Conservation (phyloP, 129 eudicot species). For the Sambucus nigra region DNA sequence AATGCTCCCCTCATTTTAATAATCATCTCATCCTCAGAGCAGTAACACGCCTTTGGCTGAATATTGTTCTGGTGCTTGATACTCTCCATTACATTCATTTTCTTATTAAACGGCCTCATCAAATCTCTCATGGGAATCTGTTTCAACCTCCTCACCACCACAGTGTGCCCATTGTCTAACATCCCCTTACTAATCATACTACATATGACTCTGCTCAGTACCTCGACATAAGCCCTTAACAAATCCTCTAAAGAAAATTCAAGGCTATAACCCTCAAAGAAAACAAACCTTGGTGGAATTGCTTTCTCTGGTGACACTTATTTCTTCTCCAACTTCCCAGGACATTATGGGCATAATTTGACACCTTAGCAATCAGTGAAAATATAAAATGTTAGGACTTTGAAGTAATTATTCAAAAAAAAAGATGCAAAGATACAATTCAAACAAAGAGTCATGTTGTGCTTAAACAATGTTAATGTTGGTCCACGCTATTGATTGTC, state of each 20-base stretch:
- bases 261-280: slow-evolving; percentile 16
- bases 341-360: too few species aligned
- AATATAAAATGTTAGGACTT: too few species aligned
- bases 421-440: too few species aligned
- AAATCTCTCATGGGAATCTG: slow-evolving; percentile 19
- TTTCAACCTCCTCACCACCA: too few species aligned
- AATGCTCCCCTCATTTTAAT: slow-evolving; percentile 11
- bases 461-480: too few species aligned
- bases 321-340: slow-evolving; percentile 5
- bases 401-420: too few species aligned
- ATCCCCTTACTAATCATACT: slow-evolving; percentile 28
- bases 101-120: slow-evolving; percentile 25
- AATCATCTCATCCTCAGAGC: slow-evolving; percentile 25
- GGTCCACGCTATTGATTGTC: too few species aligned
- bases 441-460: too few species aligned
- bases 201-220: slow-evolving; percentile 27
- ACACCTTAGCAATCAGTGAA: too few species aligned
- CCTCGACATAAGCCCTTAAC: slow-evolving; percentile 29
- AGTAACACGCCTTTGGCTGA: slow-evolving; percentile 26
- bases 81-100: slow-evolving; percentile 19
- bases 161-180: slow-evolving; percentile 22
- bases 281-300: slow-evolving; percentile 11
- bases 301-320: slow-evolving; percentile 3
- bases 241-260: slow-evolving; percentile 26
- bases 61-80: slow-evolving; percentile 22